Evolutionary conservation across 176 grass and related monocot genomes (phyloP).

Genomic region (Leersia perrieri): DNA sequence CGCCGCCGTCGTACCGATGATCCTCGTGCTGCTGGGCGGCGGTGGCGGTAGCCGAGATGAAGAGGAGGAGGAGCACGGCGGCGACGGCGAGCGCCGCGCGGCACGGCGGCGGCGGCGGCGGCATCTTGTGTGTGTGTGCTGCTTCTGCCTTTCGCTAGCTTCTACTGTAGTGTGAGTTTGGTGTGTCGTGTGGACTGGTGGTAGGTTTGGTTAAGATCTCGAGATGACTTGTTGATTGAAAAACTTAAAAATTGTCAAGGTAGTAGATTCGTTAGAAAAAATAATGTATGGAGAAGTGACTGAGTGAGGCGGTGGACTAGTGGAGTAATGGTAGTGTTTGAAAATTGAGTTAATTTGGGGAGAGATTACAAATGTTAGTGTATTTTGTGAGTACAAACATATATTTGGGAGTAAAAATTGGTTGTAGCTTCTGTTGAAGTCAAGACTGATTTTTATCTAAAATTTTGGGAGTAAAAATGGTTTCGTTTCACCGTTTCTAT

Average conservation of each 20-base stretch:
- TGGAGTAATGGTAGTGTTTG: neutral
- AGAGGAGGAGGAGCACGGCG: neutral
- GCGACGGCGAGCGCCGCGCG: neutral
- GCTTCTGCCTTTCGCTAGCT: neutral
- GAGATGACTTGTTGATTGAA: neutral
- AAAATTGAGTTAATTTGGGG: neutral
- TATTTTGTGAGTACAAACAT: no score
- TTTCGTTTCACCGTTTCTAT: no score
- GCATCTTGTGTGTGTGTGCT: neutral
- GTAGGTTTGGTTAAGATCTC: constrained; percentile 17
- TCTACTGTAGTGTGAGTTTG: neutral
- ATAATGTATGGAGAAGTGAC: neutral
- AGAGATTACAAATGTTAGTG: no score
- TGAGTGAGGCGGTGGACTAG: neutral
- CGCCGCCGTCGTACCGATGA: neutral
- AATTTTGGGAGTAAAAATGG: no score
- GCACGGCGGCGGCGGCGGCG: neutral
- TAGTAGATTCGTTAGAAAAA: neutral
- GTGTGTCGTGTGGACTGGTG: neutral
- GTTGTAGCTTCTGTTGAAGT: no score
- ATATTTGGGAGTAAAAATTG: no score
- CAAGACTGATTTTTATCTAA: no score
- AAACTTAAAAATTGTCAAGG: neutral
- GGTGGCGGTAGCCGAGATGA: neutral
- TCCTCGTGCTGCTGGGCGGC: constrained; percentile 3